Base-by-base conservation (phyloP, 176 grass and related monocot species). In the Paspalum vaginatum region DNA sequence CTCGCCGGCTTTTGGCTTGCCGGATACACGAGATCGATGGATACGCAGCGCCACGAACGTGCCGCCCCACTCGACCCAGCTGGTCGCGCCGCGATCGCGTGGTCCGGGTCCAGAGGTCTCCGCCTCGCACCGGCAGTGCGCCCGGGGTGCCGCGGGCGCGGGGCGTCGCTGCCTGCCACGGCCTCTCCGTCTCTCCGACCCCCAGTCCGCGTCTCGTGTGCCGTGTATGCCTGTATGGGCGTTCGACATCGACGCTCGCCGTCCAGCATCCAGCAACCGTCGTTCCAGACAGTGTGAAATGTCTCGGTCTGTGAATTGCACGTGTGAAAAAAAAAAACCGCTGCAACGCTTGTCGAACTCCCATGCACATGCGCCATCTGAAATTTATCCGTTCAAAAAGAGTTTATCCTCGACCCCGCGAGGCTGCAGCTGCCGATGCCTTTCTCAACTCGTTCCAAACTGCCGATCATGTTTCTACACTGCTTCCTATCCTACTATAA, bases 11-110 rank as follows among this genome's bases (percentile, higher is more conserved):
- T n/a, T n/a, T n/a, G n/a, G n/a, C n/a, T n/a, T n/a, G n/a, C n/a
- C n/a, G 6, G n/a, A 20, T 48, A 5, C 79, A 38, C 85, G 11
- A 27, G 56, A 61, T 62, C 18, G n/a, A n/a, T n/a, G n/a, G n/a
- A n/a, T n/a, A n/a, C 51, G 12, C 75, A 7, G 56, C 7, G 64
- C 72, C 64, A 72, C 56, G 39, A 74, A 39, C 32, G 65, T 45
- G 82, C 3, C n/a, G 74, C 55, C 26, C 25, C 11, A 3, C 18
- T 39, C 24, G 52, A 42, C 6, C 72, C 21, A 24, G 38, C 58
- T 15, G 10, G 64, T 68, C 57, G 44, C 51, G 45, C 15, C 67
- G 46, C 56, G 17, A n/a, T 70, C 51, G 11, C 53, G 24, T 21
- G 20, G 44, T 50, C 18, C 0, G 27, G 18, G 16, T 60, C 6